Evolutionary conservation across 805 yeast species (phyloP), one percentile per base, ranked within the genome.

Genomic region (Candida pini): DNA sequence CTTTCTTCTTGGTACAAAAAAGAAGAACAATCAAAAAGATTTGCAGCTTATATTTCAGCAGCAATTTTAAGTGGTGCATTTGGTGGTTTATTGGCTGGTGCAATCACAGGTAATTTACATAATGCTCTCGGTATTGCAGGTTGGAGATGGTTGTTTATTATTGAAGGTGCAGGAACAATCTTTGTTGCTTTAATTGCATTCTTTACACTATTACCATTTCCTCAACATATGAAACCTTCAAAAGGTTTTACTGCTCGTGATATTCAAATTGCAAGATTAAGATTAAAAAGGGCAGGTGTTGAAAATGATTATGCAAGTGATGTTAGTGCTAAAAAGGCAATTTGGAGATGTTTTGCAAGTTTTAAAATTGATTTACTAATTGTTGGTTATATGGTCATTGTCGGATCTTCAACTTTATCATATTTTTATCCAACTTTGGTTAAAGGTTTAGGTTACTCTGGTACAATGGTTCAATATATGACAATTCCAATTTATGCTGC

Each of bases 361-460:
- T 26, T 40, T 21, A 28, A 28, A 22, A 35, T 40, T 18, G 17
- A 34, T 17, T 33, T 33, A 13, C n/a, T 39, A 25, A 35, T 66
- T 64, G 53, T 54, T 69, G 20, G 80, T 71, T 32, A 76, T 76
- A 18, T 80, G 26, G 70, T 76, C 43, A 79, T 80, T 51, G 78
- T 74, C 30, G 41, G 41, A 14, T 35, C 37, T 18, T 30, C 44
- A 9, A 36, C 44, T 19, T 23, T 33, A 24, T 71, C 78, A 14
- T 69, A 74, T 49, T 75, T 73, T 51, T 76, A 74, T 62, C 82
- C 82, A 18, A 65, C 80, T 1, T 74, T 78, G 18, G 81, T 78
- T 13, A 49, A 63, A 38, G 73, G 81, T 10, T 62, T 78, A 41
- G 68, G 73, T 28, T 78, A 72, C 44, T 53, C 56, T 47, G 60